These are phyloP conservation scores for Colletotrichum tropicale DNA, from an alignment of 2,329 filamentous ascomycete species.

Conservation along the genomic window DNA sequence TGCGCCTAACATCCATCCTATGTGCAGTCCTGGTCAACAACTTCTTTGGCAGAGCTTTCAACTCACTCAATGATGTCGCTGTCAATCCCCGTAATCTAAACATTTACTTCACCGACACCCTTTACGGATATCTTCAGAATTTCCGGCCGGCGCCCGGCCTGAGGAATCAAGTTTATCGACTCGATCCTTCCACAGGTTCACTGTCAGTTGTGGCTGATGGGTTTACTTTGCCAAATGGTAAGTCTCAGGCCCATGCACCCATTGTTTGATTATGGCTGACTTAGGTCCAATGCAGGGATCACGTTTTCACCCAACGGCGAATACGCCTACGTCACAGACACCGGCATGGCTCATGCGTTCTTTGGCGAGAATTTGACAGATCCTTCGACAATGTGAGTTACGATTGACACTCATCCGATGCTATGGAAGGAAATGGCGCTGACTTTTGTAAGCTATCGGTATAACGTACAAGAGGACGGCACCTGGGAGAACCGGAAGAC, in stretches of 20 bases:
- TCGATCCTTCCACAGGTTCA: constrained; percentile 52
- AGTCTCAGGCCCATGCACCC: background rate
- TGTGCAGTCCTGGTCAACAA: constrained; percentile 57
- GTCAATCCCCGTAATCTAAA: constrained; percentile 57
- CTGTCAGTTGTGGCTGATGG: constrained; percentile 62
- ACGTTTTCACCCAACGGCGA: constrained; percentile 59
- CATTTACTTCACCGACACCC: constrained; percentile 68
- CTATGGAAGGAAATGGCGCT: background rate
- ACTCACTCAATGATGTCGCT: constrained; percentile 63
- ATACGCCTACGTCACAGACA: constrained; percentile 61
- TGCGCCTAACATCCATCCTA: background rate
- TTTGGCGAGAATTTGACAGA: constrained; percentile 43
- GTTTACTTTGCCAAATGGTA: constrained; percentile 57
- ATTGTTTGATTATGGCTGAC: background rate
- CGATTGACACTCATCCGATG: rapidly evolving
- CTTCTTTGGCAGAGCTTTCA: constrained; percentile 66
- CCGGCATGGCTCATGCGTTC: constrained; percentile 50
- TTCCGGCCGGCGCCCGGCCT: constrained; percentile 59
- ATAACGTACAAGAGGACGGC: constrained; percentile 47
- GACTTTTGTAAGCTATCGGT: constrained; percentile 43
- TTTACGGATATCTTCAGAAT: constrained; percentile 64
- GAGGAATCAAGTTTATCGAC: constrained; percentile 64
- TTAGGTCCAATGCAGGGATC: constrained; percentile 42
- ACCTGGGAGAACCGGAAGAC: constrained; percentile 52
- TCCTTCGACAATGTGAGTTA: constrained; percentile 53